These are phyloP conservation scores for Cercospora brassicicola DNA, from an alignment of 2,329 filamentous ascomycete genomes.

Conservation along the genomic window DNA sequence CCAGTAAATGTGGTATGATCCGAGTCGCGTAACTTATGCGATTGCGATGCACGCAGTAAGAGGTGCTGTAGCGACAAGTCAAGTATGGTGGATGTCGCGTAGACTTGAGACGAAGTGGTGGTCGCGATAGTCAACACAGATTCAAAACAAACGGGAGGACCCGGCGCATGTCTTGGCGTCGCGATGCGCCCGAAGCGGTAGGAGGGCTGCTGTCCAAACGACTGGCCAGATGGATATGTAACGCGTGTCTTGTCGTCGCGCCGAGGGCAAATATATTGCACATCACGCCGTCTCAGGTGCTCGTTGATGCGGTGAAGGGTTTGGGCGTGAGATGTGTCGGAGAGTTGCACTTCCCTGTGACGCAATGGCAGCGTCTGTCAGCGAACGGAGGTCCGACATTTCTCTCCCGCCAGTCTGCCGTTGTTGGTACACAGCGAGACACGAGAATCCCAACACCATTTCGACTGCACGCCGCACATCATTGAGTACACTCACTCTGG, in stretches of 20 bases:
- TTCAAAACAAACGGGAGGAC: slow-evolving; percentile 15
- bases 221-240: neutral
- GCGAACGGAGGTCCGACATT: neutral
- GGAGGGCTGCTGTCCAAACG: neutral
- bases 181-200: slow-evolving; percentile 4
- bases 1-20: slow-evolving; percentile 34
- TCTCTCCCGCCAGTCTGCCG: neutral
- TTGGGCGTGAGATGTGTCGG: neutral
- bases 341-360: neutral
- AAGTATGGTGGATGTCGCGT: slow-evolving; percentile 16
- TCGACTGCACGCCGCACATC: neutral
- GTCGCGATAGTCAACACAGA: slow-evolving; percentile 12
- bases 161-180: slow-evolving; percentile 10
- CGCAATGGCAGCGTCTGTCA: neutral
- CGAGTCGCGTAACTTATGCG: slow-evolving; percentile 53
- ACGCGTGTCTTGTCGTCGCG: neutral
- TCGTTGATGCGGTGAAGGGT: neutral
- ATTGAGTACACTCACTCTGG: neutral
- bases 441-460: neutral
- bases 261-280: neutral
- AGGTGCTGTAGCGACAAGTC: slow-evolving; percentile 6
- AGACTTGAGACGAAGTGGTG: neutral
- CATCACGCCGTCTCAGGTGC: neutral
- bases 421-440: neutral
- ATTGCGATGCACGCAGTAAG: slow-evolving; percentile 36